A percentile compares a stretch with the other conserved stretches of the same genome.
Conservation (phyloP, 352 stramenopile species). For the Lagenidium sp. region DNA sequence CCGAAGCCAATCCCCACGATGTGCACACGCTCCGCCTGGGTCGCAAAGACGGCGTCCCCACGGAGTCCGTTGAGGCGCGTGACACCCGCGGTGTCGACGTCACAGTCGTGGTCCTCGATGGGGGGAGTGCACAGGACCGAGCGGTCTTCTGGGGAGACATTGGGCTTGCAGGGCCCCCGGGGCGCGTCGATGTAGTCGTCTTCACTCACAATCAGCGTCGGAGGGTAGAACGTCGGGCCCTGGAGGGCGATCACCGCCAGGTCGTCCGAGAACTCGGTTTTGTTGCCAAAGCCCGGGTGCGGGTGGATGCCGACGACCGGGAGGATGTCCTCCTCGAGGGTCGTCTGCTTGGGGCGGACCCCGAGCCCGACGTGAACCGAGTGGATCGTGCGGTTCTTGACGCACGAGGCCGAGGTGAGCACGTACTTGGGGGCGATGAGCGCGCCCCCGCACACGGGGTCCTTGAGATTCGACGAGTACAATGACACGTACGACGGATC, state of each 20-base stretch:
- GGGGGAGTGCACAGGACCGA: too few species aligned
- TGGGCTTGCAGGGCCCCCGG: too few species aligned
- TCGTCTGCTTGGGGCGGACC: background rate
- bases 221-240: slow-evolving; percentile 11
- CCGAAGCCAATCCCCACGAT: too few species aligned
- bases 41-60: too few species aligned
- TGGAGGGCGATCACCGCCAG: slow-evolving; percentile 12
- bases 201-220: slow-evolving; percentile 16
- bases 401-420: slow-evolving; percentile 12
- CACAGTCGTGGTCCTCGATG: too few species aligned
- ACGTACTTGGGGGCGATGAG: slow-evolving; percentile 15
- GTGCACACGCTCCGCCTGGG: too few species aligned
- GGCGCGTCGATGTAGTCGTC: too few species aligned
- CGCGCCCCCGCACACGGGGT: slow-evolving; percentile 8
- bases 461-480: background rate
- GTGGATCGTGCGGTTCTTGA: slow-evolving; percentile 5
- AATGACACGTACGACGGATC: slow-evolving; percentile 10
- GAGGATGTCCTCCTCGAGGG: slow-evolving; percentile 7
- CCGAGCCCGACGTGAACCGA: slow-evolving; percentile 6
- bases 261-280: slow-evolving; percentile 9
- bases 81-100: too few species aligned
- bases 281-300: slow-evolving; percentile 13
- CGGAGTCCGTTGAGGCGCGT: too few species aligned
- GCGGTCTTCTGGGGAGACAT: too few species aligned
- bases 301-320: background rate